phyloP scores from a whole-genome alignment of 208 protist species.

The Crithidia bombi region DNA sequence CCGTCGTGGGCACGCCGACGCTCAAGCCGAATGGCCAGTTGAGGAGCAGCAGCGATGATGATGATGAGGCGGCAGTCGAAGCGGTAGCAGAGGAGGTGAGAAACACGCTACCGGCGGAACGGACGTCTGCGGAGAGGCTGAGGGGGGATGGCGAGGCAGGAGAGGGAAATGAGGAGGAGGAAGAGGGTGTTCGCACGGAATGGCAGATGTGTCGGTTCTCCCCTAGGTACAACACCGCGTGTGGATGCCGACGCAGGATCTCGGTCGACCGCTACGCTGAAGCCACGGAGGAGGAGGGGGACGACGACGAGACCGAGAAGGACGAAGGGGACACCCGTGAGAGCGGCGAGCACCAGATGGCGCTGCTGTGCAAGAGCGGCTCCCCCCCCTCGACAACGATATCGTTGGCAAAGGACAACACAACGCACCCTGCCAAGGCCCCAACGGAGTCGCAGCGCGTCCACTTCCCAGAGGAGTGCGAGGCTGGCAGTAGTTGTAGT shows the following conservation, averaged over 20 bases:
- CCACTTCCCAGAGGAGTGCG: too few species aligned
- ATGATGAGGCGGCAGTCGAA: not conserved
- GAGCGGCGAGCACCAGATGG: too few species aligned
- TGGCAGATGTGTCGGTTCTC: not conserved
- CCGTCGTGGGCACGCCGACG: slow-evolving; percentile 14
- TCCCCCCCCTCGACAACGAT: too few species aligned
- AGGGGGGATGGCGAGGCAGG: not conserved
- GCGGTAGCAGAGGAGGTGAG: not conserved
- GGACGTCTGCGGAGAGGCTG: not conserved
- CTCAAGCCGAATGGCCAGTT: not conserved
- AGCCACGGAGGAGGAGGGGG: not conserved
- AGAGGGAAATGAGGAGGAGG: not conserved
- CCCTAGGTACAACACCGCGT: not conserved
- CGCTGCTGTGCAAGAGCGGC: not conserved
- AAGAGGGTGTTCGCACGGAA: not conserved
- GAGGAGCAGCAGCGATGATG: too few species aligned
- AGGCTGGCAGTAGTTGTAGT: too few species aligned
- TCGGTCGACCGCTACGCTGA: slow-evolving; percentile 3
- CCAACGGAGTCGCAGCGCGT: too few species aligned
- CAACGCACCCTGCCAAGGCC: too few species aligned
- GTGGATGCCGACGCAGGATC: not conserved
- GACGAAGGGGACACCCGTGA: not conserved
- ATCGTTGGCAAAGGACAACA: too few species aligned
- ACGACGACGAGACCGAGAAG: not conserved
- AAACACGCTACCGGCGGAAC: not conserved